Evolutionary conservation across 805 yeast genomes (phyloP), one percentile per base, ranked within the genome.

Genomic region (Metschnikowia sp.): DNA sequence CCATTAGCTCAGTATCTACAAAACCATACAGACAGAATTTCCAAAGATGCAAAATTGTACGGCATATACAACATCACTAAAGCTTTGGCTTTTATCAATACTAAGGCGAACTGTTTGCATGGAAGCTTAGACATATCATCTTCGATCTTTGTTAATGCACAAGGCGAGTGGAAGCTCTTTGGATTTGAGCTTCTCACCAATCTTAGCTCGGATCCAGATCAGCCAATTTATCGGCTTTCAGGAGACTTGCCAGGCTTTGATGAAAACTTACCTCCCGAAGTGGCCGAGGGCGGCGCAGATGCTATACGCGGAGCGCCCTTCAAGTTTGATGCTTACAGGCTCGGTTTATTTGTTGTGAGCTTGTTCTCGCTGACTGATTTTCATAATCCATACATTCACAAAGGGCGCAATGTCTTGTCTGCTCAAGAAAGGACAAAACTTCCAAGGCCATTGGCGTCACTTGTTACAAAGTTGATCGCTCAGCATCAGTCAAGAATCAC

Each of bases 111-210:
- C 6, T 78, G 84, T 26, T 69, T 85, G 6, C 85, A 87, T 58
- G 92, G 90, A 6, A 81, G 81, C 49, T 53, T 88, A 10, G 74
- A 78, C 48, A 40, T 61, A 10, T 71, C 77, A 36, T 41, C 49
- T 5, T 78, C 86, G 1, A 75, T 91, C 1, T 90, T 70, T 61
- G 82, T 88, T 12, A 84, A 79, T 45, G 42, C 45, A 10, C 77
- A 74, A 30, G 96, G 97, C 11, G 95, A 86, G 59, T 88, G 96
- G 92, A 84, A 81, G 49, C 61, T 91, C 28, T 86, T 86, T 49
- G 96, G 96, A 1, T 82, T 90, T 57, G 97, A 91, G 63, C 63
- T 84, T 1, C 65, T 81, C 32, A 75, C 84, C 2, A 77, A 72
- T 45, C 61, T 77, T 37, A 68, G 55, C 9, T 69, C 77, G 4